phyloP scores from a whole-genome alignment of 257 asterid species.

The Solanum sitiens region DNA sequence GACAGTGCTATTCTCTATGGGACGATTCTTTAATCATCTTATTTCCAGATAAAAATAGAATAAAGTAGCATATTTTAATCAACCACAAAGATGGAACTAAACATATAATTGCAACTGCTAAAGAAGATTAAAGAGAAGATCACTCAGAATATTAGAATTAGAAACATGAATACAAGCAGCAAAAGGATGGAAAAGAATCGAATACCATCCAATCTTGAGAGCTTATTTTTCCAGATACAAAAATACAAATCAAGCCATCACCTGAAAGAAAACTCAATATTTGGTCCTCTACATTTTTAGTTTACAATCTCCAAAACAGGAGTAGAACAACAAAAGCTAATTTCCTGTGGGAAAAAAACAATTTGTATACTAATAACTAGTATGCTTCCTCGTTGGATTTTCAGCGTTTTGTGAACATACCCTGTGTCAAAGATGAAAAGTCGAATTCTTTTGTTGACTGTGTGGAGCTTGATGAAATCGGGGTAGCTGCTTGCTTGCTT shows the following conservation, averaged over 20 bases:
- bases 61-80: neutral
- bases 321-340: slow-evolving; percentile 19
- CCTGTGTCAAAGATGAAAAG: slow-evolving; percentile 90
- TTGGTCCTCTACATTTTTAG: slow-evolving; percentile 31
- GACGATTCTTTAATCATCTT: neutral
- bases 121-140: neutral
- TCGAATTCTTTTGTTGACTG: slow-evolving; percentile 69
- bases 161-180: neutral
- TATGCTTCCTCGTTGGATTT: neutral
- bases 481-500: slow-evolving; percentile 25
- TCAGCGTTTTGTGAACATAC: slow-evolving; percentile 67
- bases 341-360: slow-evolving; percentile 5
- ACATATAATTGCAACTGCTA: neutral
- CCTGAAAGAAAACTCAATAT: slow-evolving; percentile 13
- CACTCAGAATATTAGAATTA: neutral
- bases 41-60: neutral
- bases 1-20: neutral
- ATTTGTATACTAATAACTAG: slow-evolving; percentile 10
- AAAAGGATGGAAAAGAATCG: neutral
- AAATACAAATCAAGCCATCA: slow-evolving; percentile 18
- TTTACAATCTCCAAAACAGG: slow-evolving; percentile 39
- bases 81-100: neutral
- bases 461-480: slow-evolving; percentile 37
- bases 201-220: slow-evolving; percentile 13
- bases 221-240: slow-evolving; percentile 30